Evolutionary conservation across 2,329 filamentous ascomycete genomes (phyloP), one percentile per base, ranked within the genome.

Genomic region (Aureobasidium sp.): DNA sequence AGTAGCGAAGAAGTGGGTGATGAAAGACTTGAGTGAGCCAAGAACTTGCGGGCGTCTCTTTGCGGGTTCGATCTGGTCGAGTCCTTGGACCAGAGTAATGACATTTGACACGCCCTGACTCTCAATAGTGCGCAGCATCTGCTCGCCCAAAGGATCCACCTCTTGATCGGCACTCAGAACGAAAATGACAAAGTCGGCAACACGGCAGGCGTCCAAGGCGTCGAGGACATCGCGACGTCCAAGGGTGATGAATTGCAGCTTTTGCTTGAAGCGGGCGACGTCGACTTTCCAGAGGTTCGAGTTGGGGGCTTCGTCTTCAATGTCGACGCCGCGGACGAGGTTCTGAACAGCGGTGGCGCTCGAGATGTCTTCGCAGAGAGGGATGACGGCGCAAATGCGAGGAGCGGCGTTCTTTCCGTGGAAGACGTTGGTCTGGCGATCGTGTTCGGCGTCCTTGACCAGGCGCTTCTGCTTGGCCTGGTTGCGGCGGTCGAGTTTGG

Each of bases 261-360:
- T 96, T 72, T 97, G 93, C 78, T 95, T 95, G 79, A 97, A 99
- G 33, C 94, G 84, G 63, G 96, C 91, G 67, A 97, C 80, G 8
- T 85, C 79, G 29, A 91, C 85, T 60, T 84, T 84, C 47, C 64
- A 64, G 62, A 78, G 75, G 57, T 80, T 82, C 63, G 81, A 79
- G 40, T 83, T 77, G 3, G 81, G 77, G 31, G 86, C 75, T 37
- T 87, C 83, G 55, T 81, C 77, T 60, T 90, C 83, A 60, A 95
- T 82, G 69, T 96, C 93, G 51, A 97, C 77, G 69, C 91, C 93
- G 49, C 77, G 76, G 73, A 91, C 95, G 67, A 99, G 74, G 64
- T 81, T 81, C 64, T 79, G 78, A 53, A 95, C 84, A 4, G 88
- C 87, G 1, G 80, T 79, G 23, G 82, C 75, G 38, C 84, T 79